phyloP scores from a whole-genome alignment of 2,329 filamentous ascomycete species.

The Exophiala sp. region DNA sequence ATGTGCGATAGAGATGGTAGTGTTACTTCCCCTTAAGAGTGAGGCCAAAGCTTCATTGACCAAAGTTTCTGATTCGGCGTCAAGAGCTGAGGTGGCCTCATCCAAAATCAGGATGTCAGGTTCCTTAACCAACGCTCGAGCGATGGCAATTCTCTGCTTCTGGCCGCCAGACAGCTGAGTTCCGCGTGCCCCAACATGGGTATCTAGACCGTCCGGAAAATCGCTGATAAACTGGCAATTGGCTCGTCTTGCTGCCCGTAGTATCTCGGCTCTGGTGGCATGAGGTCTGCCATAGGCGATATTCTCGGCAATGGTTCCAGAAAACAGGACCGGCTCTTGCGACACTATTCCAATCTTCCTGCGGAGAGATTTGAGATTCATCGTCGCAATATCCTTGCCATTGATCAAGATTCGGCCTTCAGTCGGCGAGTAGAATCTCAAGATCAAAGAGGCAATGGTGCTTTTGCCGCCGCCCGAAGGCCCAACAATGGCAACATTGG shows the following conservation, averaged over 20 bases:
- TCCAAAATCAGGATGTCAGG: slow-evolving; percentile 96
- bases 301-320: slow-evolving; percentile 68
- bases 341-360: slow-evolving; percentile 91
- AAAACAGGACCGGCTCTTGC: slow-evolving; percentile 92
- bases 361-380: slow-evolving; percentile 91
- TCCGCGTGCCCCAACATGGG: slow-evolving; percentile 82
- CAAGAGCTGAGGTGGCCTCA: slow-evolving; percentile 90
- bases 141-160: slow-evolving; percentile 96
- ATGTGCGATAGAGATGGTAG: slow-evolving; percentile 96
- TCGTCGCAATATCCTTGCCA: slow-evolving; percentile 70
- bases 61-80: slow-evolving; percentile 93
- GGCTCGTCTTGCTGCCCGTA: slow-evolving; percentile 79
- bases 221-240: slow-evolving; percentile 97
- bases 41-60: slow-evolving; percentile 84
- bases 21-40: slow-evolving; percentile 79
- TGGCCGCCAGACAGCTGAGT: slow-evolving; percentile 93
- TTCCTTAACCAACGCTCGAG: slow-evolving; percentile 85
- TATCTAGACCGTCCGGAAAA: slow-evolving; percentile 92
- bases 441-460: slow-evolving; percentile 82
- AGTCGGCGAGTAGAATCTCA: slow-evolving; percentile 85
- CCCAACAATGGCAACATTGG: slow-evolving; percentile 92
- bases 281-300: slow-evolving; percentile 84
- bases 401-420: slow-evolving; percentile 73
- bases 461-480: slow-evolving; percentile 95
- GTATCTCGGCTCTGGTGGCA: slow-evolving; percentile 72